Percentiles rank a stretch among this genome's conserved stretches.
Evolutionary conservation across 306 rosid genomes (phyloP).

Genomic region (Chamaecrista fasciculata): DNA sequence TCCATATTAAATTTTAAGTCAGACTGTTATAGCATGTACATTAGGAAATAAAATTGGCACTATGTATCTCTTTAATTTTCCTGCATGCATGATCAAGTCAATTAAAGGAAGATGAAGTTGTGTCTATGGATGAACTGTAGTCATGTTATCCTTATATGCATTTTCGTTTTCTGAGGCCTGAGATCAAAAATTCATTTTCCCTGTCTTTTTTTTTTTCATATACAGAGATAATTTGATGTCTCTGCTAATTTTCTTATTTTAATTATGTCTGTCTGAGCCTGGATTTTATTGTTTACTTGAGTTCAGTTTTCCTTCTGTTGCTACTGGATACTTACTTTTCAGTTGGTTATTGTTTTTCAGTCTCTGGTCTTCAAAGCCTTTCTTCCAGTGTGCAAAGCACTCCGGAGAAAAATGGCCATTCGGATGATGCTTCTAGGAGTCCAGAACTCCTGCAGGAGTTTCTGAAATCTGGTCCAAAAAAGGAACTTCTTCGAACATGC

Average conservation of each 20-base stretch:
- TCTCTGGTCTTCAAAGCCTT: constrained; percentile 75
- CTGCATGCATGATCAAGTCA: constrained; percentile 16
- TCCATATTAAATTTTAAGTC: neutral
- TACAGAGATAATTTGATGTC: neutral
- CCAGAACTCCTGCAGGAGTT: constrained; percentile 73
- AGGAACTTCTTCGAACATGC: constrained; percentile 61
- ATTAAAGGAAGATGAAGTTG: neutral
- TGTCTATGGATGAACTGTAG: neutral
- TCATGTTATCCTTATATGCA: neutral
- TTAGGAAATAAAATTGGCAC: neutral
- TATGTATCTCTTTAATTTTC: constrained; percentile 11
- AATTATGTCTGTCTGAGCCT: neutral
- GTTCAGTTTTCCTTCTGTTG: constrained; percentile 27
- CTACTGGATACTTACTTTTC: constrained; percentile 12
- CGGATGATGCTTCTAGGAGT: constrained; percentile 75
- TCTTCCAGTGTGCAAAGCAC: constrained; percentile 82
- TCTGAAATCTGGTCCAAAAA: constrained; percentile 71
- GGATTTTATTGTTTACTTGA: neutral
- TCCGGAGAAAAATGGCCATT: constrained; percentile 74
- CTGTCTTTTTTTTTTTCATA: neutral
- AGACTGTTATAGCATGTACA: neutral
- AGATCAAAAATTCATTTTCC: neutral
- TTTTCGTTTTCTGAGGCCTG: constrained; percentile 22
- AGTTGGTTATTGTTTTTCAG: constrained; percentile 44
- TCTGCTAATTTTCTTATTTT: constrained; percentile 9